These are phyloP conservation scores for Colletotrichum salicis DNA, from an alignment of 2,329 filamentous ascomycete species.

Conservation along the genomic window DNA sequence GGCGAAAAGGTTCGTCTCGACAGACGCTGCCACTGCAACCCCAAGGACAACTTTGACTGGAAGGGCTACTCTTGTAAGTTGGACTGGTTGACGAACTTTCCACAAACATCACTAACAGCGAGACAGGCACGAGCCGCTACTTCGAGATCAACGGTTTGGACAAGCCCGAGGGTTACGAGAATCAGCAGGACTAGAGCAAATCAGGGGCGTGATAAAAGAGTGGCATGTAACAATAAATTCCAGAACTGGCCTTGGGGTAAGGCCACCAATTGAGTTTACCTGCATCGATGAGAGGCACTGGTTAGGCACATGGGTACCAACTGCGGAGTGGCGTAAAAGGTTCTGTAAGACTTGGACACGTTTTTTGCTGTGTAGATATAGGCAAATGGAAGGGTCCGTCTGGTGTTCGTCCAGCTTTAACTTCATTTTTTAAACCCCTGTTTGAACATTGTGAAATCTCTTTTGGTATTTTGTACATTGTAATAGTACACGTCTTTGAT, in stretches of 20 bases:
- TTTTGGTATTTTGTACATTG: slow-evolving; percentile 21
- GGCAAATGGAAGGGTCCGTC: slow-evolving; percentile 16
- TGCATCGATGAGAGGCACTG: slow-evolving; percentile 25
- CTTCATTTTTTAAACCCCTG: not conserved
- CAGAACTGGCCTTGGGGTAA: slow-evolving; percentile 29
- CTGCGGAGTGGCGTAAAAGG: slow-evolving; percentile 36
- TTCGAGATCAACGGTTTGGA: slow-evolving; percentile 84
- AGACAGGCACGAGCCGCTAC: slow-evolving; percentile 81
- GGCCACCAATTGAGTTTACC: slow-evolving; percentile 22
- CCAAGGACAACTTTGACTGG: slow-evolving; percentile 99
- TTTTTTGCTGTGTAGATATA: slow-evolving; percentile 31
- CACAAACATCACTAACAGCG: not conserved
- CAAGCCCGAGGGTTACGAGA: slow-evolving; percentile 88
- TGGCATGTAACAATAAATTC: slow-evolving; percentile 32
- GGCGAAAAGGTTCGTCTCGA: slow-evolving; percentile 85
- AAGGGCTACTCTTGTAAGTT: slow-evolving; percentile 94
- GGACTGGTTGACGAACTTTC: not conserved
- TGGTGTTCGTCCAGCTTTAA: slow-evolving; percentile 15
- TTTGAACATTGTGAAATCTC: not conserved
- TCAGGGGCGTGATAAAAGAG: not conserved
- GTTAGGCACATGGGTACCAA: slow-evolving; percentile 27
- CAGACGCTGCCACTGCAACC: slow-evolving; percentile 93
- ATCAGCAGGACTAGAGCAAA: slow-evolving; percentile 64
- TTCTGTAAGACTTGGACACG: slow-evolving; percentile 30
- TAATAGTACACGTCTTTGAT: slow-evolving; percentile 15